These are phyloP conservation scores for Chytriomyces sp. DNA, from an alignment of 192 early-diverging fungal species.

Conservation along the genomic window DNA sequence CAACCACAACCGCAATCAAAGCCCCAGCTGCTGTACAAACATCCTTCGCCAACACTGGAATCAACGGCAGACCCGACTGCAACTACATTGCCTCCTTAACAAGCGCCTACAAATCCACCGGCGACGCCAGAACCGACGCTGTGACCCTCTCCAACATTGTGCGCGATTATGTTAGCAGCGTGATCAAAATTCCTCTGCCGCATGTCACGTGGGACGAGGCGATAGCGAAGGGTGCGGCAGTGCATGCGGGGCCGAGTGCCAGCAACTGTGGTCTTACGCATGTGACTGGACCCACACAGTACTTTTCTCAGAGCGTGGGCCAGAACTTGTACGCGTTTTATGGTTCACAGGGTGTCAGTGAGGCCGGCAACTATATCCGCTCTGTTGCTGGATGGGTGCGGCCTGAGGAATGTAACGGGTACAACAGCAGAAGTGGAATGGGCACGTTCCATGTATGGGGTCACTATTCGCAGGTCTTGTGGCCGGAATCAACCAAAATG, in stretches of 20 bases:
- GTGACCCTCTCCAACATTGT: not conserved
- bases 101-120: not conserved
- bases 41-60: too few relatives aligned
- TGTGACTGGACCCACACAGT: not conserved
- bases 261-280: not conserved
- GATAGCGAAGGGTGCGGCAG: not conserved
- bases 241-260: not conserved
- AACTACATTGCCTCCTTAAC: not conserved
- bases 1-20: too few relatives aligned
- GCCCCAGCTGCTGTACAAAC: too few relatives aligned
- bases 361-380: not conserved
- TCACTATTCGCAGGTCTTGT: not conserved
- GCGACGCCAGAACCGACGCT: not conserved
- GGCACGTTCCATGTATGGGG: not conserved
- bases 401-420: not conserved
- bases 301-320: not conserved
- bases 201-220: not conserved
- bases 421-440: not conserved
- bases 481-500: too few relatives aligned
- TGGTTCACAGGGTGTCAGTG: not conserved
- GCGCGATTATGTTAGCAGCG: not conserved
- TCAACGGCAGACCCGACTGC: too few relatives aligned
- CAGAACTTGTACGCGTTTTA: not conserved
- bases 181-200: not conserved
- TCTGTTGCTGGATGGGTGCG: not conserved